phyloP scores from a whole-genome alignment of 345 rosid genomes.

The Cochlearia excelsa region DNA sequence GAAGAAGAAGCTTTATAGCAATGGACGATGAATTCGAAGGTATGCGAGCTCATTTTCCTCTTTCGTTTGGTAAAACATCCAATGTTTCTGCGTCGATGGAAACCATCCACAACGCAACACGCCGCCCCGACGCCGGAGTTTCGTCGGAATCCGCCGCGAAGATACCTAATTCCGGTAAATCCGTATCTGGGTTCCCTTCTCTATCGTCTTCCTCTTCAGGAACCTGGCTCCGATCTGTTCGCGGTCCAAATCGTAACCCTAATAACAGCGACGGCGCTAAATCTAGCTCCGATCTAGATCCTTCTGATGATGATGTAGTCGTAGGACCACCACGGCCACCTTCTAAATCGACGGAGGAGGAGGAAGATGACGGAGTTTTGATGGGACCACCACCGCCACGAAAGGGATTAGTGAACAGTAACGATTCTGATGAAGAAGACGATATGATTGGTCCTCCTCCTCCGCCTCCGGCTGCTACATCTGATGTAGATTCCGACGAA shows the following conservation, averaged over 20 bases:
- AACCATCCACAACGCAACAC: conserved; percentile 69
- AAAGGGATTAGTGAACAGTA: conserved; percentile 19
- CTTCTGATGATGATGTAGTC: conserved; percentile 22
- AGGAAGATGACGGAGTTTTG: conserved; percentile 33
- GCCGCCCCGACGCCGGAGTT: conserved; percentile 45
- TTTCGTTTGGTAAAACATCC: conserved; percentile 68
- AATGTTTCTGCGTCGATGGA: conserved; percentile 60
- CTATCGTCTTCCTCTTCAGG: conserved; percentile 52
- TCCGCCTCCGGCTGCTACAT: conserved; percentile 35
- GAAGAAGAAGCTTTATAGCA: not conserved
- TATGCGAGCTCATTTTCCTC: conserved; percentile 68
- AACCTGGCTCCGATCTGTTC: conserved; percentile 49
- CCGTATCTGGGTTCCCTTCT: conserved; percentile 42
- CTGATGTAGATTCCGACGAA: conserved; percentile 45
- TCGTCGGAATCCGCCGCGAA: conserved; percentile 17
- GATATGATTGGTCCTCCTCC: conserved; percentile 62
- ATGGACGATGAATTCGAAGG: conserved; percentile 79
- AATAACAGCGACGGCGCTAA: conserved; percentile 19
- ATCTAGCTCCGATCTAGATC: conserved; percentile 13
- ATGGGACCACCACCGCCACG: conserved; percentile 58
- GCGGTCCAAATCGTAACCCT: conserved; percentile 41
- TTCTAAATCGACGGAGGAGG: conserved; percentile 13
- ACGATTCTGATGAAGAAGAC: conserved; percentile 41
- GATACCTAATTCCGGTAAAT: conserved; percentile 10
- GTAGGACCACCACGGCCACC: conserved; percentile 44